These are phyloP conservation scores for Coemansia sp. DNA, from an alignment of 192 early-diverging fungal genomes.

Conservation along the genomic window DNA sequence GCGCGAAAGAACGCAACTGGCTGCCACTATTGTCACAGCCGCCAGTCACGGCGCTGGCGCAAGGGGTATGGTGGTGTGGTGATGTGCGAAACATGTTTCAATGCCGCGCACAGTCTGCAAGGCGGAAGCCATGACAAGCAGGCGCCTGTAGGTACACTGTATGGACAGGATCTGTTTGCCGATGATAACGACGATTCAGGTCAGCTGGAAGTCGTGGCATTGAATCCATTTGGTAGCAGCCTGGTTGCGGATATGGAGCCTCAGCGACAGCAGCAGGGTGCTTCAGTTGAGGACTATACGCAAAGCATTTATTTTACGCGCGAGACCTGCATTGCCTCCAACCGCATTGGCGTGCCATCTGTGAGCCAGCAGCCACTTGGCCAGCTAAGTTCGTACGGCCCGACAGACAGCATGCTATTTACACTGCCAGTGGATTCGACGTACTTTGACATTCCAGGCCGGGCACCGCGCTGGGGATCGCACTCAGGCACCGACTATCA, in stretches of 20 bases:
- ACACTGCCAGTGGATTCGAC: slow-evolving; percentile 76
- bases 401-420: slow-evolving; percentile 59
- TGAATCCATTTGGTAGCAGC: slow-evolving; percentile 50
- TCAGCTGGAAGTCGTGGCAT: slow-evolving; percentile 42
- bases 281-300: slow-evolving; percentile 47
- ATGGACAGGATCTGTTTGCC: slow-evolving; percentile 21
- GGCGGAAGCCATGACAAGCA: slow-evolving; percentile 7
- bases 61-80: slow-evolving; percentile 50
- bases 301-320: slow-evolving; percentile 52
- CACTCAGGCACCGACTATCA: slow-evolving; percentile 93
- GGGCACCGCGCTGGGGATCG: slow-evolving; percentile 89
- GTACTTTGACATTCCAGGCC: slow-evolving; percentile 88
- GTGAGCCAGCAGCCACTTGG: slow-evolving; percentile 52
- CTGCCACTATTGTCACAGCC: slow-evolving; percentile 53
- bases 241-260: background rate
- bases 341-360: slow-evolving; percentile 16
- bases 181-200: slow-evolving; percentile 18
- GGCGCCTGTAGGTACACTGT: background rate
- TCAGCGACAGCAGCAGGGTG: slow-evolving; percentile 12
- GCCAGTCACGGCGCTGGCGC: slow-evolving; percentile 48
- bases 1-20: slow-evolving; percentile 4
- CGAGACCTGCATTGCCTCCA: slow-evolving; percentile 40
- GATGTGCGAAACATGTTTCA: slow-evolving; percentile 55
- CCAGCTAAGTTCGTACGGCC: slow-evolving; percentile 43
- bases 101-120: slow-evolving; percentile 32